These are phyloP conservation scores for Blastobotrys americana DNA, from an alignment of 805 yeast genomes.

Conservation along the genomic window DNA sequence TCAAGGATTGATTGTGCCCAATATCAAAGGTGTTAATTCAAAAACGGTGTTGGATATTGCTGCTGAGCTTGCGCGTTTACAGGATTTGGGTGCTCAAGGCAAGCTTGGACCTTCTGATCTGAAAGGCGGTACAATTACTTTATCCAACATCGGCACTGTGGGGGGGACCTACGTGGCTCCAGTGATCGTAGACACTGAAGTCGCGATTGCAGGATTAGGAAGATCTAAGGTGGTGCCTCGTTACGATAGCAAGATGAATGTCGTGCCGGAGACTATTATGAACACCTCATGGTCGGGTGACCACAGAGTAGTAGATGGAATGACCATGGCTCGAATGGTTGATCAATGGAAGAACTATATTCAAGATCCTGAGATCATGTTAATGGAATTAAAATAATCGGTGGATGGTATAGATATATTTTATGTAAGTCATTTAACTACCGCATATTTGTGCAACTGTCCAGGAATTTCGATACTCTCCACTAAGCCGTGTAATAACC, in stretches of 20 bases:
- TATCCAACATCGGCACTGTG: constrained; percentile 30
- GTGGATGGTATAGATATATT: neutral
- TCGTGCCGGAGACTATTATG: constrained; percentile 24
- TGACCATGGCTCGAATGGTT: constrained; percentile 30
- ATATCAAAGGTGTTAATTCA: constrained; percentile 25
- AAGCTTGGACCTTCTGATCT: constrained; percentile 25
- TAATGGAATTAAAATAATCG: constrained; percentile 13
- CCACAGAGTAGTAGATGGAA: constrained; percentile 31
- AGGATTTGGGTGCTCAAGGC: constrained; percentile 22
- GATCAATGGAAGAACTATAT: constrained; percentile 23
- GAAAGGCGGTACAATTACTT: constrained; percentile 28
- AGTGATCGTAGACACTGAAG: constrained; percentile 29
- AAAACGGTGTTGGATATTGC: constrained; percentile 27
- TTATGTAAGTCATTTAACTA: too few relatives aligned
- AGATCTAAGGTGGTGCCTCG: constrained; percentile 25
- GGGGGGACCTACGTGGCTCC: constrained; percentile 33
- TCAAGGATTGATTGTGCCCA: constrained; percentile 29
- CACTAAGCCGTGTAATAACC: too few relatives aligned
- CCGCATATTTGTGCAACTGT: too few relatives aligned
- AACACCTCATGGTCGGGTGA: constrained; percentile 32
- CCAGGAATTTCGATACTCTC: too few relatives aligned
- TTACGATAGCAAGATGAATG: constrained; percentile 19
- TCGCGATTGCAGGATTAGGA: constrained; percentile 31
- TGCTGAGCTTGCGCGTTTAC: constrained; percentile 25
- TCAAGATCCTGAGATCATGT: constrained; percentile 20